Conservation (phyloP, 495 filamentous ascomycete species). For the Choiromyces venosus region DNA sequence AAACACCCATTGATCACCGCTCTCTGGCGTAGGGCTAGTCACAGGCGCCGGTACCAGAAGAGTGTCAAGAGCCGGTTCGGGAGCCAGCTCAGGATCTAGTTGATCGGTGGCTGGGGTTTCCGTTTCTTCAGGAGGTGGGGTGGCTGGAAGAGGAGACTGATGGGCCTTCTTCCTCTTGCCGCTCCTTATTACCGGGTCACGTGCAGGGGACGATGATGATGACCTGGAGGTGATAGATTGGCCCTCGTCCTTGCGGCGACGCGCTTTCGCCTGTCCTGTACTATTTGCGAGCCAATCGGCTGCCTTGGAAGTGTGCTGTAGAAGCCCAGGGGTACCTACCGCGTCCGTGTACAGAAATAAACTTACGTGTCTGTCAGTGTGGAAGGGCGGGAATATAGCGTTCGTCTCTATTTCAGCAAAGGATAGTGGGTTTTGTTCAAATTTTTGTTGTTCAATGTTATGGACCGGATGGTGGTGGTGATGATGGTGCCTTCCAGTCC, state of each 20-base stretch:
- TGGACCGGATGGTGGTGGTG: conserved; percentile 14
- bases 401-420: conserved; percentile 91
- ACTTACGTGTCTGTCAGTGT: conserved; percentile 73
- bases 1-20: conserved; percentile 27
- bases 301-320: conserved; percentile 15
- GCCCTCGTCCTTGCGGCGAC: background rate
- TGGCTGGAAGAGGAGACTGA: conserved; percentile 25
- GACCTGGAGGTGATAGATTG: background rate
- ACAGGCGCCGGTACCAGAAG: background rate
- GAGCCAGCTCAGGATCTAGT: background rate
- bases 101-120: background rate
- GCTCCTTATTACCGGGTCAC: background rate
- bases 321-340: conserved; percentile 17
- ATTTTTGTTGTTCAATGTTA: conserved; percentile 34
- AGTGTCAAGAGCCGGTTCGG: background rate
- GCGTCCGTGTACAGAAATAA: conserved; percentile 55
- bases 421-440: conserved; percentile 50
- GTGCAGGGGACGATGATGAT: background rate
- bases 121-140: background rate
- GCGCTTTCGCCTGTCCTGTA: background rate
- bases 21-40: background rate
- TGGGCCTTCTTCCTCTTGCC: background rate
- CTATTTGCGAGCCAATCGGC: conserved; percentile 15
- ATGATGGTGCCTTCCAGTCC: conserved; percentile 21
- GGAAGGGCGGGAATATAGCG: conserved; percentile 83